phyloP scores from a whole-genome alignment of 1,284 basidiomycete genomes.

The Malassezia obtusa region DNA sequence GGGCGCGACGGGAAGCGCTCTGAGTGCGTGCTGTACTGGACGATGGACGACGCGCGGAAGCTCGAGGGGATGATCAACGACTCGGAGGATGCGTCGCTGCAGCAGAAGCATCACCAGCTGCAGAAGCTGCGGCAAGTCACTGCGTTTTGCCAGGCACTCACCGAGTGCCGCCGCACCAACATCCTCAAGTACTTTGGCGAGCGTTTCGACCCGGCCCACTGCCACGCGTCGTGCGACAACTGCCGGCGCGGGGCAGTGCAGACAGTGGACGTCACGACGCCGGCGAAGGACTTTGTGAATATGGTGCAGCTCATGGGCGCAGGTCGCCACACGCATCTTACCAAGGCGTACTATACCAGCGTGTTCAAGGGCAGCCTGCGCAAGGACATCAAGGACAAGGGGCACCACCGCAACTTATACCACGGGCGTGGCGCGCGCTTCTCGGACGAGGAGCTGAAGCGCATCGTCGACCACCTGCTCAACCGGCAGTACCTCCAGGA shows the following conservation, averaged over 20 bases:
- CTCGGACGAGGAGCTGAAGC: slow-evolving; percentile 11
- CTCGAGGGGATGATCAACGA: slow-evolving; percentile 56
- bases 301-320: slow-evolving; percentile 54
- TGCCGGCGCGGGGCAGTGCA: slow-evolving; percentile 51
- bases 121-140: slow-evolving; percentile 58
- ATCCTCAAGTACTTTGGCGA: slow-evolving; percentile 66
- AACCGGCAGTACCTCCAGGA: slow-evolving; percentile 5
- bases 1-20: slow-evolving; percentile 62
- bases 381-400: slow-evolving; percentile 53
- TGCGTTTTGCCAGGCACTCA: slow-evolving; percentile 67
- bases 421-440: slow-evolving; percentile 10
- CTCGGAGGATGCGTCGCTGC: slow-evolving; percentile 50
- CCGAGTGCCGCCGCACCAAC: slow-evolving; percentile 76
- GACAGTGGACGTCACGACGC: slow-evolving; percentile 54
- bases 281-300: slow-evolving; percentile 54
- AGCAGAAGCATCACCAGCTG: slow-evolving; percentile 57
- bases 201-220: slow-evolving; percentile 56
- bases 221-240: slow-evolving; percentile 64
- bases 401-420: slow-evolving; percentile 50
- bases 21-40: slow-evolving; percentile 52
- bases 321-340: slow-evolving; percentile 50
- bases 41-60: slow-evolving; percentile 54
- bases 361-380: slow-evolving; percentile 60
- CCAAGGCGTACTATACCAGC: slow-evolving; percentile 52
- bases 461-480: slow-evolving; percentile 12